phyloP scores from a whole-genome alignment of 2,329 filamentous ascomycete species.

The Karstenula rhodostoma region DNA sequence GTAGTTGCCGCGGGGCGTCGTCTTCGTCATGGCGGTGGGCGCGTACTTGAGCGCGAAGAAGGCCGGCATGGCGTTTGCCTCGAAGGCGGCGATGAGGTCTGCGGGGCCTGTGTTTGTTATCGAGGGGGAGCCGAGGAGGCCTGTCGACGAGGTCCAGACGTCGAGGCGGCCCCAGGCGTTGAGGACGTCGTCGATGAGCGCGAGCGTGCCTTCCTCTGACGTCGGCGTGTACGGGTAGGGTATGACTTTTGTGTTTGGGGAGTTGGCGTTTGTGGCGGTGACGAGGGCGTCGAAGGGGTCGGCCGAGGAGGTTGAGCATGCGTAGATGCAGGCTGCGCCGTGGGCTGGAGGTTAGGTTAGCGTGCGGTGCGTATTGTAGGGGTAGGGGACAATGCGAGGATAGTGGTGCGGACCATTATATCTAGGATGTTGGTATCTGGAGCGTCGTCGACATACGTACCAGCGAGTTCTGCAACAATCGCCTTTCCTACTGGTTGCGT shows the following conservation, averaged over 20 bases:
- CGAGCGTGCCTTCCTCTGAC: slow-evolving; percentile 67
- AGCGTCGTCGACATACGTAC: slow-evolving; percentile 43
- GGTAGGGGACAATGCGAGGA: no score
- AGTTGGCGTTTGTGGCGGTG: slow-evolving; percentile 50
- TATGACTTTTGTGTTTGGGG: slow-evolving; percentile 67
- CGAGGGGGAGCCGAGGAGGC: slow-evolving; percentile 63
- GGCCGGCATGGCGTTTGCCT: slow-evolving; percentile 67
- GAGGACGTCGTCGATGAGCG: slow-evolving; percentile 69
- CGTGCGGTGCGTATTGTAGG: background rate
- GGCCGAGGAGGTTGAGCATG: slow-evolving; percentile 58
- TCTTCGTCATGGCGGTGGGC: slow-evolving; percentile 69
- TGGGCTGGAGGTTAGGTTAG: slow-evolving; percentile 56
- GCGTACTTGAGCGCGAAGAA: slow-evolving; percentile 73
- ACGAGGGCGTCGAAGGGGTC: slow-evolving; percentile 55
- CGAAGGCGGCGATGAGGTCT: slow-evolving; percentile 66
- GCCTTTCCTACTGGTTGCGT: slow-evolving; percentile 68
- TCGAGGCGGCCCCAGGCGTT: slow-evolving; percentile 65
- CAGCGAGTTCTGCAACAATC: slow-evolving; percentile 67
- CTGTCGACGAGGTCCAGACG: slow-evolving; percentile 67
- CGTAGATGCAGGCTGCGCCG: slow-evolving; percentile 70
- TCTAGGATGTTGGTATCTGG: no score
- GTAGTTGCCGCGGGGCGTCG: slow-evolving; percentile 63
- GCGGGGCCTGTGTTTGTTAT: slow-evolving; percentile 64
- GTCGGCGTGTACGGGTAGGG: slow-evolving; percentile 67
- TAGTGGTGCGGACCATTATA: no score